Evolutionary conservation across 257 asterid species (phyloP), one percentile per base, ranked within the genome.

Genomic region (Hygrophila difformis): DNA sequence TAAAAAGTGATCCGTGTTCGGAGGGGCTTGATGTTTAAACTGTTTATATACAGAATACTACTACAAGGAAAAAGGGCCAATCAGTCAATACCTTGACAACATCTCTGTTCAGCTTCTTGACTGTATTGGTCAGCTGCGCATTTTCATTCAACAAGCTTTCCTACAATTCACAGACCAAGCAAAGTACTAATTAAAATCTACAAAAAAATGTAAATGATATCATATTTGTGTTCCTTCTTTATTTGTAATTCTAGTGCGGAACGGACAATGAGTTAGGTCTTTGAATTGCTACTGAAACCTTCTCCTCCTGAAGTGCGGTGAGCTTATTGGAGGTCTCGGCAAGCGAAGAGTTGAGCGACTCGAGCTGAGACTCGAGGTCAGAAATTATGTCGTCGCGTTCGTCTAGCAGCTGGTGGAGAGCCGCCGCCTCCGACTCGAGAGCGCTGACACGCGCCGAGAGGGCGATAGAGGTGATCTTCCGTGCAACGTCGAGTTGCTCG

Each of bases 401-500:
- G 58, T 70, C 48, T 61, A 85, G 74, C 54, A 60, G 58, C 43
- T 75, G 67, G 29, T 70, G 94, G 74, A 89, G 88, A 13, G 47
- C 66, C 49, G 80, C 70, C 47, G 64, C 52, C 79, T 79, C 94
- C 18, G 92, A 69, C 60, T 89, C 98, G 62, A 89, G 93, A 39
- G 80, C 58, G 18, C 74, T 63, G 71, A 89, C 77, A 39, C 98
- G 98, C 36, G 93, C 61, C 61, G 98, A 77, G 0, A 89, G 83
- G 2, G 98, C 96, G 59, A 89, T 66, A 83, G 98, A 89, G 42
- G 98, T 85, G 60, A 89, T 85, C 57, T 85, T 89, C 19, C 98
- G 81, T 6, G 98, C 96, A 0, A 89, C 57, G 54, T 89, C 93
- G 0, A 89, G 88, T 70, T 85, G 98, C 18, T 89, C 96, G 55